phyloP scores from a whole-genome alignment of 2,329 filamentous ascomycete species.

The Fusarium tuaranense region DNA sequence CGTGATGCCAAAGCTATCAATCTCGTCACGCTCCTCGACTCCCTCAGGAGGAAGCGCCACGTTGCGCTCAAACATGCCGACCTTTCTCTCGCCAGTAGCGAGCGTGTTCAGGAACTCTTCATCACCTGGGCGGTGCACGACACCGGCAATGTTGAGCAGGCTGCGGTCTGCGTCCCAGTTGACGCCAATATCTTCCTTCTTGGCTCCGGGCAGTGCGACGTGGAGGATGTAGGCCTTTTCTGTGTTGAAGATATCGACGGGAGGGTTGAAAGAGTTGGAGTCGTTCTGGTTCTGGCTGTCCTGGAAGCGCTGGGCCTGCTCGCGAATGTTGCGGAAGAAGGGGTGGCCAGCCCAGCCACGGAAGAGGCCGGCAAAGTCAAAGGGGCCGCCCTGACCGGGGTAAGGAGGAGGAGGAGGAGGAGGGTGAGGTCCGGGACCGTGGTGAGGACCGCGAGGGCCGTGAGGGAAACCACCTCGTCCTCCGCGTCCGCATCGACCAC shows the following conservation, averaged over 20 bases:
- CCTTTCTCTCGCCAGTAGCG: constrained; percentile 73
- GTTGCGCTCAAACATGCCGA: constrained; percentile 80
- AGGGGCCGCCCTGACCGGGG: constrained; percentile 37
- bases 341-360: constrained; percentile 56
- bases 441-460: constrained; percentile 37
- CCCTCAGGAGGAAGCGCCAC: constrained; percentile 68
- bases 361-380: constrained; percentile 56
- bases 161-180: constrained; percentile 79
- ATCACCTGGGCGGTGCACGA: constrained; percentile 78
- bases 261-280: constrained; percentile 66
- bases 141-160: constrained; percentile 75
- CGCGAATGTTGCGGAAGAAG: constrained; percentile 55
- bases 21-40: constrained; percentile 61
- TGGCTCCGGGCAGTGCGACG: constrained; percentile 80
- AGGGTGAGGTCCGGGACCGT: constrained; percentile 37
- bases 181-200: constrained; percentile 82
- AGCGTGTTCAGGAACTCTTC: constrained; percentile 76
- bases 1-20: constrained; percentile 76
- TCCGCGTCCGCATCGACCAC: constrained; percentile 35
- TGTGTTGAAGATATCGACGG: constrained; percentile 82
- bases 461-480: constrained; percentile 36
- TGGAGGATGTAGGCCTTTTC: constrained; percentile 75
- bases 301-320: constrained; percentile 49
- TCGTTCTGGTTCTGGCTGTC: constrained; percentile 24
- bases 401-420: constrained; percentile 34